These are phyloP conservation scores for Neospora caninum DNA, from an alignment of 169 alveolate species.

Conservation along the genomic window DNA sequence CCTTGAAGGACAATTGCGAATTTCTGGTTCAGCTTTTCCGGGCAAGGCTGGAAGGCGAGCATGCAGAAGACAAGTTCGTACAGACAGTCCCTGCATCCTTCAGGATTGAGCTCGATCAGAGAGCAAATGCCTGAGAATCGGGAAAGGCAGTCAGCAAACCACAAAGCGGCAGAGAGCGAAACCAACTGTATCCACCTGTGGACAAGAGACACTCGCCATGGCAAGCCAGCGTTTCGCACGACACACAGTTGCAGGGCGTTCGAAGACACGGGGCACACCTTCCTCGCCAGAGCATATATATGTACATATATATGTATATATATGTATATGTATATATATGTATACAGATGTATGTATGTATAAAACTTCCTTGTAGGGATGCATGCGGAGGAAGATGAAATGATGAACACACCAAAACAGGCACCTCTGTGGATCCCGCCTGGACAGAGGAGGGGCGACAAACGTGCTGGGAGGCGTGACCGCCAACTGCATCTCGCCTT, in stretches of 20 bases:
- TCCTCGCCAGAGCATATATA: background rate
- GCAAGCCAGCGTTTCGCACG: background rate
- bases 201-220: background rate
- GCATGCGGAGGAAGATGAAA: too few species aligned
- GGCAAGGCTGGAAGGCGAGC: constrained; percentile 47
- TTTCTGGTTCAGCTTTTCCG: constrained; percentile 32
- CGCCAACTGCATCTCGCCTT: too few species aligned
- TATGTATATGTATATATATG: background rate
- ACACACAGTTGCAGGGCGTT: too few species aligned
- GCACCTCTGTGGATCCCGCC: too few species aligned
- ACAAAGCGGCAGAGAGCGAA: too few species aligned
- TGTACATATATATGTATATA: background rate
- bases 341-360: background rate
- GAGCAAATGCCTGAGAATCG: background rate
- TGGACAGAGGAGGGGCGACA: too few species aligned
- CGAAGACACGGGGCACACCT: too few species aligned
- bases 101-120: constrained; percentile 21
- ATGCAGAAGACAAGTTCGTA: constrained; percentile 17
- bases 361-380: too few species aligned
- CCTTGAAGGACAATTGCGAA: constrained; percentile 31
- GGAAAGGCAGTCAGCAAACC: background rate
- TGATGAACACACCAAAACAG: too few species aligned
- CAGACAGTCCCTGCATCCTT: background rate
- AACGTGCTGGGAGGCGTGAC: too few species aligned
- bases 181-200: background rate